phyloP scores from a whole-genome alignment of 495 filamentous ascomycete species.

The Xylaria palmicola region DNA sequence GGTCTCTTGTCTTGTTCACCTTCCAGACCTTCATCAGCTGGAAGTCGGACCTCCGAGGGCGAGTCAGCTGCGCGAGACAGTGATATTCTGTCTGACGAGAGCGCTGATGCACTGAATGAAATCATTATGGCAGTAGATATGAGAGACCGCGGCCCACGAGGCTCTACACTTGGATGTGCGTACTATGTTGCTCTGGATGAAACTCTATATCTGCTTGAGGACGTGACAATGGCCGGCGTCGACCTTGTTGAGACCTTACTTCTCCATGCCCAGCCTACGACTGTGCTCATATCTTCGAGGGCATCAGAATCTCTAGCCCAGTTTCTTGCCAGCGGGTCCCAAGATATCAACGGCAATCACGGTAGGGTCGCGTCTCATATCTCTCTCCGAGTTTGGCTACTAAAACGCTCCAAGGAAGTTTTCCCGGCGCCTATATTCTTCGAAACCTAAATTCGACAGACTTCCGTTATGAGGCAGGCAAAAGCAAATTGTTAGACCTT shows the following conservation, averaged over 20 bases:
- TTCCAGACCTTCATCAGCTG: constrained; percentile 13
- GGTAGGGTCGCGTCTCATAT: constrained; percentile 21
- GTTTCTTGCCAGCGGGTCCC: constrained; percentile 43
- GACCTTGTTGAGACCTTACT: constrained; percentile 76
- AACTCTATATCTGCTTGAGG: constrained; percentile 75
- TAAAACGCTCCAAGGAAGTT: constrained; percentile 28
- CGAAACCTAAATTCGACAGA: constrained; percentile 73
- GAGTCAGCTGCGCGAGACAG: constrained; percentile 3
- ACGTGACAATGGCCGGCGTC: constrained; percentile 66
- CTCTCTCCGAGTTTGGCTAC: not conserved
- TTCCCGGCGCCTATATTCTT: constrained; percentile 62
- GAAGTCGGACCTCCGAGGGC: constrained; percentile 10
- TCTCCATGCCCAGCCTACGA: constrained; percentile 74
- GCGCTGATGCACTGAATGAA: constrained; percentile 66
- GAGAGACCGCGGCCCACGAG: constrained; percentile 52
- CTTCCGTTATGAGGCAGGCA: constrained; percentile 71
- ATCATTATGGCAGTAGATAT: constrained; percentile 84
- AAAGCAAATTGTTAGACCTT: constrained; percentile 62
- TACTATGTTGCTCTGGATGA: constrained; percentile 79
- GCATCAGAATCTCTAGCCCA: constrained; percentile 60
- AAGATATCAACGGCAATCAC: constrained; percentile 34
- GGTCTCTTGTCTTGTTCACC: constrained; percentile 25
- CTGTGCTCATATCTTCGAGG: constrained; percentile 70
- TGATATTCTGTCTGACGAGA: constrained; percentile 31
- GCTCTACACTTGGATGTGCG: constrained; percentile 71